phyloP scores from a whole-genome alignment of 805 yeast species.

The Teunomyces gatunensis region DNA sequence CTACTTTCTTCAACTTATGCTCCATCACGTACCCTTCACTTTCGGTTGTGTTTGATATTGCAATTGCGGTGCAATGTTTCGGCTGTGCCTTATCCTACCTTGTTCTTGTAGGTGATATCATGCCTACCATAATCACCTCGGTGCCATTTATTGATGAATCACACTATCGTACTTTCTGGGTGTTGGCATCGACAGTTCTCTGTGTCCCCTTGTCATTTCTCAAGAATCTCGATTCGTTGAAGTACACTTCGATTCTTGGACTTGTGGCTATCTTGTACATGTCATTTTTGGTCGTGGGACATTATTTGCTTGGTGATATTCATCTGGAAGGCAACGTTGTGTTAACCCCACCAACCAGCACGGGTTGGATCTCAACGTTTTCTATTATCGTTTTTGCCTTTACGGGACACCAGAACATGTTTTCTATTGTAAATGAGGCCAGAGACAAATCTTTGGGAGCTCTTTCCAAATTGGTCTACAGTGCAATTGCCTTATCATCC shows the following conservation, averaged over 20 bases:
- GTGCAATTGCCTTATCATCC: constrained; percentile 61
- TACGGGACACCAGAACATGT: constrained; percentile 96
- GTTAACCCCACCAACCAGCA: constrained; percentile 40
- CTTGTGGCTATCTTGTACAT: constrained; percentile 77
- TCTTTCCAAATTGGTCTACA: constrained; percentile 45
- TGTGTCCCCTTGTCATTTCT: constrained; percentile 69
- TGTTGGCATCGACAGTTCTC: constrained; percentile 43
- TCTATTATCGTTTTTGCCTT: constrained; percentile 94
- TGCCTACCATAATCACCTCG: constrained; percentile 53
- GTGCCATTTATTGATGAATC: constrained; percentile 19
- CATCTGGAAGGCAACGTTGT: constrained; percentile 25
- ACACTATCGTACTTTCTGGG: constrained; percentile 55
- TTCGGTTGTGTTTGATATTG: constrained; percentile 61
- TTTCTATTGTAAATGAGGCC: constrained; percentile 82
- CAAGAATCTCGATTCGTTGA: constrained; percentile 74
- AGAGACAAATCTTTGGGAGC: constrained; percentile 48
- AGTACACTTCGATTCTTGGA: constrained; percentile 83
- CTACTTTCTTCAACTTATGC: constrained; percentile 69
- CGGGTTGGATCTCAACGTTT: constrained; percentile 60
- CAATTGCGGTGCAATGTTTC: constrained; percentile 68
- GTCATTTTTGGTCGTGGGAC: constrained; percentile 69
- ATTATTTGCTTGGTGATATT: constrained; percentile 59
- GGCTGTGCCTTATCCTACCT: constrained; percentile 69
- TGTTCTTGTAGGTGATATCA: constrained; percentile 67
- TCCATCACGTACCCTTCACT: constrained; percentile 58